Evolutionary conservation across 768 basidiomycete species (phyloP).

Genomic region (Pulveroboletus sp.): DNA sequence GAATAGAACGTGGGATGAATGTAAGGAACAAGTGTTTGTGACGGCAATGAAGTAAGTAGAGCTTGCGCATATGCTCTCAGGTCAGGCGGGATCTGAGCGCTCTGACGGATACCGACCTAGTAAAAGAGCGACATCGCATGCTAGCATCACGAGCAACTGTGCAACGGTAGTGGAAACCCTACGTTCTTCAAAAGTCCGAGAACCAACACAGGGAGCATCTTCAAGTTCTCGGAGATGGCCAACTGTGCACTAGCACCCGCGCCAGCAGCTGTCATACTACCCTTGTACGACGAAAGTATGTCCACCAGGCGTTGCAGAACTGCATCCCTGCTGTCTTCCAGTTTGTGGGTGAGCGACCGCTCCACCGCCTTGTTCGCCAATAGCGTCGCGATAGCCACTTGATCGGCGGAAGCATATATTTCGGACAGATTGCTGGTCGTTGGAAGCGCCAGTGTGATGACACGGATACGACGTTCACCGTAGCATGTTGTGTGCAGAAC

Average conservation of each 20-base stretch:
- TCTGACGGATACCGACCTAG: conserved; percentile 91
- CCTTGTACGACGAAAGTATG: conserved; percentile 85
- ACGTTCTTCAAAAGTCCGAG: conserved; percentile 95
- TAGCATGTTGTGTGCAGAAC: conserved; percentile 93
- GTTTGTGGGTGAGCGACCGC: conserved; percentile 73
- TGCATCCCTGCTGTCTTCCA: conserved; percentile 88
- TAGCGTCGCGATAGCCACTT: conserved; percentile 78
- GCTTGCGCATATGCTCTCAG: conserved; percentile 94
- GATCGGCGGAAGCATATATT: conserved; percentile 86
- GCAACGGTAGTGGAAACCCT: conserved; percentile 23
- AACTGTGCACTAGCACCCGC: conserved; percentile 92
- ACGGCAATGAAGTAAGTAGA: conserved; percentile 84
- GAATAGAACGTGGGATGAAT: conserved; percentile 95
- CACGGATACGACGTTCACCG: conserved; percentile 89
- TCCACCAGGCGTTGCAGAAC: conserved; percentile 81
- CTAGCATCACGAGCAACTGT: background rate
- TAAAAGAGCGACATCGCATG: background rate
- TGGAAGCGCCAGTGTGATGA: conserved; percentile 82
- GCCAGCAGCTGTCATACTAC: conserved; percentile 91
- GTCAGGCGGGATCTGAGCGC: conserved; percentile 95
- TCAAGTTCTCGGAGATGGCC: conserved; percentile 89
- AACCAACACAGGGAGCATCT: conserved; percentile 86
- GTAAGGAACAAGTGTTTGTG: conserved; percentile 88
- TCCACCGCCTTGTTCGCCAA: conserved; percentile 93
- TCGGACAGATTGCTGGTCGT: conserved; percentile 87